Base-by-base conservation (phyloP, 2,329 filamentous ascomycete species). In the Calonectria pseudoturangicola region DNA sequence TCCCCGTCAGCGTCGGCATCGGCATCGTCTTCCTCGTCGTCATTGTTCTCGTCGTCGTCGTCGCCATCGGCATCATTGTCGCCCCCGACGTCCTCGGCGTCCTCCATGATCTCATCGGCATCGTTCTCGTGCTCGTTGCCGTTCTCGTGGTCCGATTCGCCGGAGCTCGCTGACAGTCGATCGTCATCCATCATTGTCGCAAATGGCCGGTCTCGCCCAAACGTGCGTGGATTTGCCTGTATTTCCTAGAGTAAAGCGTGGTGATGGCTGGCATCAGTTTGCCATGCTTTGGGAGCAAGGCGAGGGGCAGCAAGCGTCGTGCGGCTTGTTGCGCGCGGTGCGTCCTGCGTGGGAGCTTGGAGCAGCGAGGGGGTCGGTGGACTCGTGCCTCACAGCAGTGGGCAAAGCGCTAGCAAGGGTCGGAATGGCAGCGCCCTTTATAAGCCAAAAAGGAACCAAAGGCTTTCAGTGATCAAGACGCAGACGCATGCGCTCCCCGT, bases 51-150 rank as follows among this genome's bases (percentile, higher is more conserved):
- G 13, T 86, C 82, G 10, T 84, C 81, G n/a, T 84, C 79, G n/a
- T 83, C 79, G 1, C 83, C 80, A 10, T 79, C 78, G 7, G 81
- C 79, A n/a, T 82, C 82, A 56, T 83, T 81, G 16, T 83, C 82
- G 30, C 84, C 83, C 10, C 86, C 84, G 25, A 81, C 83, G 27
- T 86, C 84, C 16, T 87, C 85, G 28, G 79, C 85, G 62, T 87
- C 86, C 54, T 91, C 89, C 88, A 91, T 91, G 43, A 89, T 84
- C 79, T 92, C 89, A 76, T 92, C 90, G 70, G 86, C 87, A 68
- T 91, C 89, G 75, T 85, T 81, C 10, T 82, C 81, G 30, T 76
- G 74, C 43, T 83, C 80, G 67, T 73, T 69, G 27, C 76, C 78
- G 48, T 81, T 81, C 30, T 81, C 81, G 71, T 81, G 81, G 56